phyloP scores from a whole-genome alignment of 495 filamentous ascomycete genomes.

The Aspergillus heteromorphus region DNA sequence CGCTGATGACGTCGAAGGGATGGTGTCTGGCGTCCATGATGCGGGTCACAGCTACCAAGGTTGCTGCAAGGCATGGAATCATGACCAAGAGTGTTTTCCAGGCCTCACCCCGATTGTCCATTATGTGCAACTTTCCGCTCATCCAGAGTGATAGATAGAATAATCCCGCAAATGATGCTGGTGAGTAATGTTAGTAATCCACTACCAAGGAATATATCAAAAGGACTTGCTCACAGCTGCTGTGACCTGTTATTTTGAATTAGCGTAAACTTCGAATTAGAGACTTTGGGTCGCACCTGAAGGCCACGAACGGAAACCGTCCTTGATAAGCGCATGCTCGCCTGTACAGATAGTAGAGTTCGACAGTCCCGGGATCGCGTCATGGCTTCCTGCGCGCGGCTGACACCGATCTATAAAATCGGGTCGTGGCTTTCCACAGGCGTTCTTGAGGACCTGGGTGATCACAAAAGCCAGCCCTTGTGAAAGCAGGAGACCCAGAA shows the following conservation, averaged over 20 bases:
- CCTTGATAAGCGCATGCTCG: slow-evolving; percentile 61
- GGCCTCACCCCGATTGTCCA: slow-evolving; percentile 65
- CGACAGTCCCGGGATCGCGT: slow-evolving; percentile 49
- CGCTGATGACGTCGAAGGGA: slow-evolving; percentile 82
- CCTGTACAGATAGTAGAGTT: slow-evolving; percentile 63
- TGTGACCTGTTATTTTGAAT: slow-evolving; percentile 32
- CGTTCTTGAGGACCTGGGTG: slow-evolving; percentile 78
- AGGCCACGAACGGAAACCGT: slow-evolving; percentile 84
- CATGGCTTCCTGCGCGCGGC: slow-evolving; percentile 37
- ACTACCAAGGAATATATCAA: background rate
- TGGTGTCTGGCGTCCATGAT: slow-evolving; percentile 82
- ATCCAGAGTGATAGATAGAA: slow-evolving; percentile 69
- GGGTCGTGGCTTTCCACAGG: slow-evolving; percentile 79
- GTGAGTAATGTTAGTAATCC: slow-evolving; percentile 1
- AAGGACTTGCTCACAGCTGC: slow-evolving; percentile 43
- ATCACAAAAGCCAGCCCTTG: slow-evolving; percentile 66
- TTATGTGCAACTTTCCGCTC: slow-evolving; percentile 49
- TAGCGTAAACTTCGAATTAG: slow-evolving; percentile 24
- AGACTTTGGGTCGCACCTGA: slow-evolving; percentile 44
- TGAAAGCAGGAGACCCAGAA: slow-evolving; percentile 66
- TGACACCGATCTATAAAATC: slow-evolving; percentile 71
- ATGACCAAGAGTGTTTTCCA: slow-evolving; percentile 69
- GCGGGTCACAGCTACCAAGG: slow-evolving; percentile 49
- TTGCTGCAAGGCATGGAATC: slow-evolving; percentile 50
- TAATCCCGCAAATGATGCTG: slow-evolving; percentile 67